Evolutionary conservation across 108 stramenopile species (phyloP), one percentile per base, ranked within the genome.

Genomic region (Epithemia pelagica): DNA sequence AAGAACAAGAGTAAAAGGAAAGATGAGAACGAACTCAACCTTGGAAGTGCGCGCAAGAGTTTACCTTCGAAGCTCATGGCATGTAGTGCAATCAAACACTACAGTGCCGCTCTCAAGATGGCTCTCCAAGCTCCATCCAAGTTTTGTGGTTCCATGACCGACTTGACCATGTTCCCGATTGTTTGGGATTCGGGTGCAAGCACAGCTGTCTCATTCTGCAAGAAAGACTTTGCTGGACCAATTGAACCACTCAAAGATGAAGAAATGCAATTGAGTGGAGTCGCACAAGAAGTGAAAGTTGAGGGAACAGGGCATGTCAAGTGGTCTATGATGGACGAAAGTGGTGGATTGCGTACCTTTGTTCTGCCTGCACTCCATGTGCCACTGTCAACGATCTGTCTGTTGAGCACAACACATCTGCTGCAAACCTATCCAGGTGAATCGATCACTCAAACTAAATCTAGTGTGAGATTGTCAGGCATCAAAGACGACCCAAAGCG

Each of bases 101-200:
- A 46, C 37, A 46, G 15, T 46, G 37, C 5, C 5, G 37, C 37
- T 46, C 37, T 46, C 37, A 10, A 15, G 10, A 5, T 46, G 5
- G 37, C 37, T 10, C 37, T 46, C 10, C 5, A 46, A 15, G 37
- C 37, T 10, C 37, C 37, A 46, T 15, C 5, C 5, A 46, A 46
- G 15, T 46, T 46, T 46, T 46, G 37, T 15, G 5, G 10, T 46
- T 5, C 37, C 37, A 46, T 46, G 22, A 27, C 27, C 55, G 32
- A 61, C 32, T 22, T 23, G 22, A 5, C 3, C 23, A 22, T 20
- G 2, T 70, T 70, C 46, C 24, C 2, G 28, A 63, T 77, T 8
- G 72, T 77, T 52, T 72, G 74, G 65, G 76, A 77, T 30, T 58
- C 76, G 10, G 76, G 76, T 15, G 76, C 76, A 8, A 67, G 66